phyloP scores from a whole-genome alignment of 2,329 filamentous ascomycete species.

The Colletotrichum eremochloae region DNA sequence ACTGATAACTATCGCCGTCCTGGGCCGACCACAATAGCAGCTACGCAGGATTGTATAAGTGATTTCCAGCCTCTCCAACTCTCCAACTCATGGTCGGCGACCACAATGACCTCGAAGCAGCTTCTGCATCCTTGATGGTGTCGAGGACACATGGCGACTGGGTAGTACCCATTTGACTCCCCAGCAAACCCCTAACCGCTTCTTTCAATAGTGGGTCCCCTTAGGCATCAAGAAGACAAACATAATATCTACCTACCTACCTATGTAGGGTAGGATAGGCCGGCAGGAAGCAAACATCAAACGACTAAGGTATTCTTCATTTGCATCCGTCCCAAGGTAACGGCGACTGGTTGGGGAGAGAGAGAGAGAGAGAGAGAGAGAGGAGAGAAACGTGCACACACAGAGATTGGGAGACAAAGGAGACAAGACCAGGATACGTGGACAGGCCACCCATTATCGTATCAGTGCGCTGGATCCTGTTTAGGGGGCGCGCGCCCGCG shows the following conservation, averaged over 20 bases:
- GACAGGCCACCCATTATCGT: conserved; percentile 23
- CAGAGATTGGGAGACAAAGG: background rate
- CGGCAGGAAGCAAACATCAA: too few species aligned
- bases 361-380: background rate
- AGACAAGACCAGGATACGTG: background rate
- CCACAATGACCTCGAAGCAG: background rate
- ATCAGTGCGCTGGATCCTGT: conserved; percentile 11
- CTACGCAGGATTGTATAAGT: background rate
- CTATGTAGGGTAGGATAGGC: too few species aligned
- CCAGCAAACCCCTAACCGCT: background rate
- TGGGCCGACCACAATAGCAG: background rate
- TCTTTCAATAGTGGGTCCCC: background rate
- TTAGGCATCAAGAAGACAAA: background rate
- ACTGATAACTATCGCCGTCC: background rate
- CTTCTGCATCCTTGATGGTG: background rate
- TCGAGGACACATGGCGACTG: background rate
- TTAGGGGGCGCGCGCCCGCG: background rate
- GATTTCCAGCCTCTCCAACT: background rate
- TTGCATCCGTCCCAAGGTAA: conserved; percentile 13
- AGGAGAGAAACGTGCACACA: background rate
- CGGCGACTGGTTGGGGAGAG: background rate
- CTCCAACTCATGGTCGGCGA: background rate
- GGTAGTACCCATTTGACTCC: too few species aligned
- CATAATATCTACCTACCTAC: too few species aligned
- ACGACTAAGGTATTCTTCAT: background rate